Evolutionary conservation across 805 yeast species (phyloP).

Genomic region (Limtongia smithiae): DNA sequence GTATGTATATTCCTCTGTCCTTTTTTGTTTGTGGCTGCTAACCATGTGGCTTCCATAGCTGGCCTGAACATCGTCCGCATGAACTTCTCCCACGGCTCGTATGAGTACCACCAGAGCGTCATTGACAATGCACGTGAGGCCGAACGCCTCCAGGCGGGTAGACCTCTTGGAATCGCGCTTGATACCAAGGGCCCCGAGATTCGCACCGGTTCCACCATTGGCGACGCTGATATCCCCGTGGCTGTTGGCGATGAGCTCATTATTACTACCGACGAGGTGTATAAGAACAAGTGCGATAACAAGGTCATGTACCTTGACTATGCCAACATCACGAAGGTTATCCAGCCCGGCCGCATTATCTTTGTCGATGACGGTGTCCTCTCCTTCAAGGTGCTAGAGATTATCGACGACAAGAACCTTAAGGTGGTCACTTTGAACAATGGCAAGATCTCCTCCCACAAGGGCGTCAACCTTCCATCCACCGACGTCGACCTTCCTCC

Average conservation of each 20-base stretch:
- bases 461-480: conserved; percentile 99
- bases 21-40: background rate
- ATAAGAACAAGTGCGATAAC: conserved; percentile 68
- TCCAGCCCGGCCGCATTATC: conserved; percentile 80
- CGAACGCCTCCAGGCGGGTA: conserved; percentile 83
- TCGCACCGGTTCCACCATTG: conserved; percentile 93
- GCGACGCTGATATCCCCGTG: conserved; percentile 77
- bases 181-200: conserved; percentile 99
- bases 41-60: conserved; percentile 44
- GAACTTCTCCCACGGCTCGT: conserved; percentile 98
- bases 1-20: conserved; percentile 22
- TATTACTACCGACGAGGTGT: conserved; percentile 86
- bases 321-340: conserved; percentile 93
- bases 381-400: conserved; percentile 86
- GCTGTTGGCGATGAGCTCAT: conserved; percentile 83
- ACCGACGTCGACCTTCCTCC: conserved; percentile 99
- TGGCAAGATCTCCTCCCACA: conserved; percentile 94
- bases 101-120: conserved; percentile 96
- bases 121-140: conserved; percentile 95
- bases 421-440: conserved; percentile 87
- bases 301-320: conserved; percentile 86
- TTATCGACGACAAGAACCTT: conserved; percentile 73
- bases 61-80: conserved; percentile 97
- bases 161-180: conserved; percentile 97
- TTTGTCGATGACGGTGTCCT: conserved; percentile 97